These are phyloP conservation scores for Gyrodon lividus DNA, from an alignment of 768 basidiomycete species.

Conservation along the genomic window DNA sequence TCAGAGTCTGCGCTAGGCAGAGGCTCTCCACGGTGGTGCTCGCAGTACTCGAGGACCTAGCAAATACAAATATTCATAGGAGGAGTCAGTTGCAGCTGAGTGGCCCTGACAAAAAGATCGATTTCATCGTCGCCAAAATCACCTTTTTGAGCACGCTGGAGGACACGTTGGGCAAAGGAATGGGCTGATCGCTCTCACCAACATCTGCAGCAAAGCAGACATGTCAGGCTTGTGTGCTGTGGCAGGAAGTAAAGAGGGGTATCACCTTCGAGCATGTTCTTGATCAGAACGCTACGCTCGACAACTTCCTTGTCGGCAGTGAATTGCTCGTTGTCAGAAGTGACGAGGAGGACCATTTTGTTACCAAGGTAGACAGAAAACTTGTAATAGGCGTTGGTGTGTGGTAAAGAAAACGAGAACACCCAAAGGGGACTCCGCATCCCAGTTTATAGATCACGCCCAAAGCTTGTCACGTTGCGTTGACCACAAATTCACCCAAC, in stretches of 20 bases:
- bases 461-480: conserved; percentile 6
- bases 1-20: conserved; percentile 82
- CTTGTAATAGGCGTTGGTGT: not conserved
- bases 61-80: not conserved
- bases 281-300: conserved; percentile 94
- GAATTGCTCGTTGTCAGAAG: conserved; percentile 96
- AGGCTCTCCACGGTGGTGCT: conserved; percentile 97
- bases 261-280: conserved; percentile 98
- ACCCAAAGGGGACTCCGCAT: not conserved
- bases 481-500: not conserved
- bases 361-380: not conserved
- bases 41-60: conserved; percentile 98
- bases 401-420: not conserved
- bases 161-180: conserved; percentile 92
- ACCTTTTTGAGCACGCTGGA: conserved; percentile 94
- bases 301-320: conserved; percentile 91
- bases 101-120: not conserved
- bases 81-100: conserved; percentile 4
- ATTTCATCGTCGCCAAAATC: conserved; percentile 9
- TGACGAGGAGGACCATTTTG: conserved; percentile 82
- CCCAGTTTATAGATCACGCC: conserved; percentile 6
- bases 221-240: not conserved
- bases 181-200: conserved; percentile 91
- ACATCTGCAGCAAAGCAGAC: conserved; percentile 57
- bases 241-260: conserved; percentile 2